Base-by-base conservation (phyloP, 139 green algal species). In the Protoeuglena noctilucae region DNA sequence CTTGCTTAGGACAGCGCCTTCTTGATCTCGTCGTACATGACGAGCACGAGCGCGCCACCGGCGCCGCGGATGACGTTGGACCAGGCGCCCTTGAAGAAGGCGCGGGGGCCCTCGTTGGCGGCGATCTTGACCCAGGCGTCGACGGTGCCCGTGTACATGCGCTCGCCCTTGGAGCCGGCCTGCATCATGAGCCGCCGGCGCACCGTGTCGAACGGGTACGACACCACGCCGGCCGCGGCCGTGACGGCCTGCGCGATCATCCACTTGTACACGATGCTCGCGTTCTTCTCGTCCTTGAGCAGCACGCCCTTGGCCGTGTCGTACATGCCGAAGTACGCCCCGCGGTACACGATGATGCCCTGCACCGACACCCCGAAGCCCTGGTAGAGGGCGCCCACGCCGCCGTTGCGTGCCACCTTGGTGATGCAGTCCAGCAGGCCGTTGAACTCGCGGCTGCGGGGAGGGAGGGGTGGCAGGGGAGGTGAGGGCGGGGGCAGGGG, bases 171-270 rank as follows among this genome's bases (percentile, higher is more conserved):
- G 46, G 66, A 63, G 28, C 88, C 88, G 5, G 71, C 65, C 51
- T 93, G 87, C 91, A 99, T 99, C 91, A 97, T 97, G 64, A 99
- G 85, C 30, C 91, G 74, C 71, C 92, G 79, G 43, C 91, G 80
- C 39, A 99, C 86, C 31, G 91, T 99, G 77, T 99, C 91, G 70
- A 99, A 96, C 59, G 91, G 91, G 68, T 99, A 97, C 23, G 89
- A 93, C 16, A 81, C 64, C 55, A 97, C 67, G 48, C 89, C 87
- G 49, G 80, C 80, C 19, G 68, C 67, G 29, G 78, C 77, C 29
- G 82, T 90, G 6, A 89, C 78, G 7, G 75, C 68, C 74, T 94
- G 85, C 14, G 85, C 85, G 23, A 92, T 72, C n/a, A 70, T 72
- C 78, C 82, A 93, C 73, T 86, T 87, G 54, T 71, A 66, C 30